phyloP scores from a whole-genome alignment of 2,329 filamentous ascomycete genomes.

The Aspergillus pseudoviridinutans region DNA sequence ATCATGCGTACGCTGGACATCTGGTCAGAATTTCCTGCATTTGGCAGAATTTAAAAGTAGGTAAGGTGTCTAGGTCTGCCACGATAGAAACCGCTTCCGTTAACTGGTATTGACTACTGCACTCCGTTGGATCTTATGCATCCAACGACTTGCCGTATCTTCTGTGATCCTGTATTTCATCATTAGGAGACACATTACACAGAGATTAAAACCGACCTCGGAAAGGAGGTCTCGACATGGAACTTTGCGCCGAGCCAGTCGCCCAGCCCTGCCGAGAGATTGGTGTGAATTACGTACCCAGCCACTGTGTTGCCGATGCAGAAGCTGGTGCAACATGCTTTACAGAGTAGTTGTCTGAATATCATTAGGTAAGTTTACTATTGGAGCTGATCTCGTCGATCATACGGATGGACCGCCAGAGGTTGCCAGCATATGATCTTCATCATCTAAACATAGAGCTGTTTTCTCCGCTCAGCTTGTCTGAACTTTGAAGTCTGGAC shows the following conservation, averaged over 20 bases:
- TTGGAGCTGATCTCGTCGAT: neutral
- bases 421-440: neutral
- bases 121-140: neutral
- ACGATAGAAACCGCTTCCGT: no score
- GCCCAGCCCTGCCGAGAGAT: slow-evolving; percentile 14
- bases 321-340: neutral
- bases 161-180: neutral
- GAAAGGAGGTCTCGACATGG: neutral
- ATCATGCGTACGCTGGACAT: neutral
- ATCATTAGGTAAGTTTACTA: neutral
- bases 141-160: neutral
- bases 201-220: neutral
- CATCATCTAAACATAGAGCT: neutral
- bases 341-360: neutral
- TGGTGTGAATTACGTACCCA: slow-evolving; percentile 5
- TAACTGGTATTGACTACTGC: no score
- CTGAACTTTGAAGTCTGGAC: neutral
- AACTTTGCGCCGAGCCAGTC: slow-evolving; percentile 11
- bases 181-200: neutral
- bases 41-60: no score
- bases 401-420: neutral
- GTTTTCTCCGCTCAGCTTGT: neutral
- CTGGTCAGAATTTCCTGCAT: neutral
- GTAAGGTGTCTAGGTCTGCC: no score
- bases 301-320: neutral